These are phyloP conservation scores for Trametes cinnabarina DNA, from an alignment of 768 basidiomycete genomes.

Conservation along the genomic window DNA sequence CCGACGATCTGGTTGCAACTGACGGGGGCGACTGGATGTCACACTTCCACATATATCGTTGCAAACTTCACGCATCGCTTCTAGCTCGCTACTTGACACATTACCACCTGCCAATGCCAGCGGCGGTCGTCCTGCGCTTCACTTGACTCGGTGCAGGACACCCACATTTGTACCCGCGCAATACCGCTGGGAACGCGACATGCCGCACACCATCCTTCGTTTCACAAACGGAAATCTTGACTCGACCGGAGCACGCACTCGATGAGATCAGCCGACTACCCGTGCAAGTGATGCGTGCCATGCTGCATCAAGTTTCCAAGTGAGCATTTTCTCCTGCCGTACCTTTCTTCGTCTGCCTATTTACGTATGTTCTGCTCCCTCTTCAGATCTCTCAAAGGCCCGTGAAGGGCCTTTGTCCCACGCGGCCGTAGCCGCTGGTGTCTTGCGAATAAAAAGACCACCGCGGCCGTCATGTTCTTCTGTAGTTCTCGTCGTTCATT, in stretches of 20 bases:
- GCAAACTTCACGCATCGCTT: constrained; percentile 3
- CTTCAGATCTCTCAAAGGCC: constrained; percentile 6
- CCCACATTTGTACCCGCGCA: not conserved
- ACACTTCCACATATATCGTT: constrained; percentile 2
- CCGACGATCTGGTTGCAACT: not conserved
- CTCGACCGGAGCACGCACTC: not conserved
- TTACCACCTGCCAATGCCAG: constrained; percentile 8
- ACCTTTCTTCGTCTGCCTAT: constrained; percentile 7
- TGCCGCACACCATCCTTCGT: constrained; percentile 3
- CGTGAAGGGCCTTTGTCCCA: constrained; percentile 9
- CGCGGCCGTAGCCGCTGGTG: constrained; percentile 18
- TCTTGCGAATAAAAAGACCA: constrained; percentile 17
- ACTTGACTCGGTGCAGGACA: constrained; percentile 5
- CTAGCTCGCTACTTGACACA: constrained; percentile 8
- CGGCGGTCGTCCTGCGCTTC: not conserved
- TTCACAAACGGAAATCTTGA: not conserved
- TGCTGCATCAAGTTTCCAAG: constrained; percentile 18
- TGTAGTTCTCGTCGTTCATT: constrained; percentile 15
- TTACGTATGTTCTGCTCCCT: constrained; percentile 15
- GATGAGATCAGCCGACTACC: constrained; percentile 17
- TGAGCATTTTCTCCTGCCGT: constrained; percentile 16
- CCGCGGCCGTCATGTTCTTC: constrained; percentile 4
- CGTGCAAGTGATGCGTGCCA: constrained; percentile 7
- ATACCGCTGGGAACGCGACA: not conserved
- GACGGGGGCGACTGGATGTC: not conserved